Percentiles rank a stretch among this genome's conserved stretches.
phyloP scores from a whole-genome alignment of 345 rosid genomes.

The Eucalyptus cladocalyx region DNA sequence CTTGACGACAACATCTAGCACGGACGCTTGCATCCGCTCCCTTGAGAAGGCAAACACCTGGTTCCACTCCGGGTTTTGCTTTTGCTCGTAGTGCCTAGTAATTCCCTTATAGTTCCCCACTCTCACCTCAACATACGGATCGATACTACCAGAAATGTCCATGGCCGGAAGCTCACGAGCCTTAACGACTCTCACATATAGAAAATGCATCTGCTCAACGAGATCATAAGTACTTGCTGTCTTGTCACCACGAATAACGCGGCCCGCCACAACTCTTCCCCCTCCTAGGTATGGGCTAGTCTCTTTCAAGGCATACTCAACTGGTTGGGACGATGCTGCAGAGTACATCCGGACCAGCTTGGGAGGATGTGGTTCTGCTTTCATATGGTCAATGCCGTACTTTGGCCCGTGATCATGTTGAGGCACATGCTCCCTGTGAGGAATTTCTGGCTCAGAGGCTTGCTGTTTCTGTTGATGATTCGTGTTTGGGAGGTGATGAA shows the following conservation, averaged over 20 bases:
- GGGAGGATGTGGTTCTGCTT: slow-evolving; percentile 51
- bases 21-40: slow-evolving; percentile 87
- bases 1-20: slow-evolving; percentile 72
- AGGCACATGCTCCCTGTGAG: slow-evolving; percentile 32
- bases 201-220: slow-evolving; percentile 94
- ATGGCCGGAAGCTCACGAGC: slow-evolving; percentile 87
- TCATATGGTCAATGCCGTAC: slow-evolving; percentile 59
- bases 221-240: slow-evolving; percentile 90
- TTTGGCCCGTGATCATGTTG: slow-evolving; percentile 1
- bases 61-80: slow-evolving; percentile 86
- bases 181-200: slow-evolving; percentile 89
- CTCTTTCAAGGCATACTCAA: slow-evolving; percentile 80
- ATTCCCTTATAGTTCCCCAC: slow-evolving; percentile 92
- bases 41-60: slow-evolving; percentile 96
- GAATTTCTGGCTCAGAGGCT: slow-evolving; percentile 22
- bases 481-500: slow-evolving; percentile 78
- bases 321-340: slow-evolving; percentile 54
- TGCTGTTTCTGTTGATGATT: slow-evolving; percentile 35
- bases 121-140: slow-evolving; percentile 91
- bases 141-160: slow-evolving; percentile 87
- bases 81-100: slow-evolving; percentile 84
- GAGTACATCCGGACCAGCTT: slow-evolving; percentile 67
- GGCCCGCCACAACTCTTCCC: slow-evolving; percentile 79
- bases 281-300: slow-evolving; percentile 96
- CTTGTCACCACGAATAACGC: slow-evolving; percentile 72